Base-by-base conservation (phyloP, 2,329 filamentous ascomycete genomes). In the Orbilia javanica region DNA sequence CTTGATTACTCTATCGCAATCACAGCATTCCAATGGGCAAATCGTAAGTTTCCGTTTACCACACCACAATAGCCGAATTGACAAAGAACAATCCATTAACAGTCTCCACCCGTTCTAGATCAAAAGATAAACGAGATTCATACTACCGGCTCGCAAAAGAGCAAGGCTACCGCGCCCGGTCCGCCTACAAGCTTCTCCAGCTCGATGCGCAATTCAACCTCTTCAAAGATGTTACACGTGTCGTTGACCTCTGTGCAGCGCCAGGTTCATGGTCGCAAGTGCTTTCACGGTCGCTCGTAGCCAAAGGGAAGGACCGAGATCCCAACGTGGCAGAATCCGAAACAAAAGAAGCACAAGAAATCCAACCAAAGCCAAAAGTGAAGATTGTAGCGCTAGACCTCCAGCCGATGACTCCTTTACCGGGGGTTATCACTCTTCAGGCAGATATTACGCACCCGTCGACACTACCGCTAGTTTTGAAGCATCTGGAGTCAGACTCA, bases 61-160 rank as follows among this genome's bases (percentile, higher is more conserved):
- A n/a, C 8, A 39, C n/a, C 1, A 20, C 15, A 20, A 44, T 18
- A n/a, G 11, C 29, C 15, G 27, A 48, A 63, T 34, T 50, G n/a
- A 57, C 50, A 20, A 29, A 44, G 27, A 36, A 13, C 29, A 11
- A 22, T 57, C 7, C 20, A 42, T 48, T 67, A 44, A 55, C 64
- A 15, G 15, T 29, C 36, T 15, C 6, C 5, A 4, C 27, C 31
- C 29, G 4, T 13, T 65, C 18, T 50, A 79, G 75, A 42, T 79
- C 75, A 10, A 99, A 99, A 85, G 96, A 99, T 83, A 99, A 99
- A 86, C 92, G 96, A 66, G 96, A 99, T 84, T 94, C 94, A 53
- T 99, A 99, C 86, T 99, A 99, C 83, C 90, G 96, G 67, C 92
- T 99, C 7, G 96, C 96, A 18, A 99, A 99, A 86, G 96, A 99